Evolutionary conservation across 495 filamentous ascomycete genomes (phyloP).

Genomic region (Wilcoxina mikolae): DNA sequence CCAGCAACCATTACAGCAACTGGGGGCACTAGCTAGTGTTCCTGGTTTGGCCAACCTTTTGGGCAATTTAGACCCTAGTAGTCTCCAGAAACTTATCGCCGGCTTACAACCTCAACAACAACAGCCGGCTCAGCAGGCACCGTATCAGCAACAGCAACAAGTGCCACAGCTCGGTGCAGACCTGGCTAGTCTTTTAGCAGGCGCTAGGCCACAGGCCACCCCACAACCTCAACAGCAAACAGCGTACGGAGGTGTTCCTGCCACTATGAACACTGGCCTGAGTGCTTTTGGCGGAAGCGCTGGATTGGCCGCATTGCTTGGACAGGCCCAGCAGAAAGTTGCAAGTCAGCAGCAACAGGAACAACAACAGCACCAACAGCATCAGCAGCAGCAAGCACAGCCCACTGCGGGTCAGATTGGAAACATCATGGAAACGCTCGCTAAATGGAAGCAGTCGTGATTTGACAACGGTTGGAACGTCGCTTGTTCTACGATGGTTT

Average conservation of each 20-base stretch:
- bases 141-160: slow-evolving; percentile 34
- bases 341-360: slow-evolving; percentile 16
- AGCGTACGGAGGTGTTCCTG: slow-evolving; percentile 15
- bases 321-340: slow-evolving; percentile 28
- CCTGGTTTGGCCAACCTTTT: slow-evolving; percentile 44
- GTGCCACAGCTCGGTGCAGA: slow-evolving; percentile 37
- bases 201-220: slow-evolving; percentile 19
- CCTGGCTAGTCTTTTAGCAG: slow-evolving; percentile 44
- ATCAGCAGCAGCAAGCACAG: slow-evolving; percentile 19
- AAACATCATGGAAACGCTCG: slow-evolving; percentile 38
- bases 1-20: slow-evolving; percentile 28
- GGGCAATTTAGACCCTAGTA: slow-evolving; percentile 51
- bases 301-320: slow-evolving; percentile 23
- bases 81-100: slow-evolving; percentile 57
- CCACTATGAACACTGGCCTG: slow-evolving; percentile 10
- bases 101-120: slow-evolving; percentile 38
- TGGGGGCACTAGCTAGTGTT: slow-evolving; percentile 17
- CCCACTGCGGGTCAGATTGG: slow-evolving; percentile 31
- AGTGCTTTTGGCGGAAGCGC: slow-evolving; percentile 23
- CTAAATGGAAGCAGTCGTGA: slow-evolving; percentile 35
- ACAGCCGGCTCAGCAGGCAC: slow-evolving; percentile 22
- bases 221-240: slow-evolving; percentile 14
- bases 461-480: too few species aligned
- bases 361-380: slow-evolving; percentile 20
- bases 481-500: too few species aligned